Conservation (phyloP, 1,284 basidiomycete species). For the Mycena sp. region DNA sequence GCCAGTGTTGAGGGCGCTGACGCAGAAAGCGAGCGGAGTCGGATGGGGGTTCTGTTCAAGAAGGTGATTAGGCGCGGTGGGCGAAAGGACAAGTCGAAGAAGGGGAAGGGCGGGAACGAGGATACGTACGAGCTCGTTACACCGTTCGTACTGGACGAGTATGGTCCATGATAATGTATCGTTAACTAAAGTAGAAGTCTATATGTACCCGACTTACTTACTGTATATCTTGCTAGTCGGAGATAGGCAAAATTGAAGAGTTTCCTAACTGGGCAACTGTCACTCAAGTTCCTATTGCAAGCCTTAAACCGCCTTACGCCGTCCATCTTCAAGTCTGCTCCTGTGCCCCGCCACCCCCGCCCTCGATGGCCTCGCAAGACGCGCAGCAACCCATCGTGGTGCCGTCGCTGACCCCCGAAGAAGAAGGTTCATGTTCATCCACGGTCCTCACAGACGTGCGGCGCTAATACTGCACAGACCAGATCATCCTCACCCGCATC, state of each 20-base stretch:
- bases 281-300: neutral
- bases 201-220: no score
- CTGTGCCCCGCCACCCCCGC: neutral
- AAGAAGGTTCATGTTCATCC: constrained; percentile 63
- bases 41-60: constrained; percentile 62
- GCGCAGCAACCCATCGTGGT: constrained; percentile 34
- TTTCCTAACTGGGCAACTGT: neutral
- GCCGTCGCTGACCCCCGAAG: constrained; percentile 64
- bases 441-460: constrained; percentile 12
- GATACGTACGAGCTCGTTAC: constrained; percentile 83
- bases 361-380: constrained; percentile 20
- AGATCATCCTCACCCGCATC: constrained; percentile 79
- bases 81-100: constrained; percentile 52
- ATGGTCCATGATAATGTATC: constrained; percentile 46
- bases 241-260: neutral
- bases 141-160: constrained; percentile 77
- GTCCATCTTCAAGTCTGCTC: neutral
- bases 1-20: constrained; percentile 34
- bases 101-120: constrained; percentile 62
- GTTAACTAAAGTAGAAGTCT: no score
- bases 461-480: constrained; percentile 55
- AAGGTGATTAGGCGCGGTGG: constrained; percentile 64
- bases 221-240: no score
- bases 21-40: constrained; percentile 48
- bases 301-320: neutral